phyloP scores from a whole-genome alignment of 805 yeast genomes.

The Torulaspora gathmanii region DNA sequence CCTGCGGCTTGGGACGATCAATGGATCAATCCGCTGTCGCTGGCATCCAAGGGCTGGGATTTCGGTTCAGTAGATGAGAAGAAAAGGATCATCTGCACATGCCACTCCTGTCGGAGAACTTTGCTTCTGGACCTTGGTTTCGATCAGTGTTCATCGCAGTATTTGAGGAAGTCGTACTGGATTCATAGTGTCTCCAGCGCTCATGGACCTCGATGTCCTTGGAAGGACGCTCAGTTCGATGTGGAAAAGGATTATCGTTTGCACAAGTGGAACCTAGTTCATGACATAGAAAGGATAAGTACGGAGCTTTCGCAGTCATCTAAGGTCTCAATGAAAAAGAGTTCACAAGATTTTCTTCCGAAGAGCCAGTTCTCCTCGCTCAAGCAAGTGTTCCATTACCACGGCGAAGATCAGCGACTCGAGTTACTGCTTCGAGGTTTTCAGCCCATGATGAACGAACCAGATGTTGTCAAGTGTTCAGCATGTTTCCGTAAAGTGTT shows the following conservation, averaged over 20 bases:
- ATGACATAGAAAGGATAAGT: constrained; percentile 15
- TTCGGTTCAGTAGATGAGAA: not conserved
- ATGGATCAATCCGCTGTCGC: constrained; percentile 18
- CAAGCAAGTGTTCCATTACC: constrained; percentile 2
- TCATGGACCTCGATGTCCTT: constrained; percentile 16
- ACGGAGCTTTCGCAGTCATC: not conserved
- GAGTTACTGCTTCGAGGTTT: constrained; percentile 17
- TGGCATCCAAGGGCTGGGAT: constrained; percentile 23
- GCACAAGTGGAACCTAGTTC: constrained; percentile 10
- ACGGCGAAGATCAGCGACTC: not conserved
- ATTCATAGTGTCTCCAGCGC: constrained; percentile 5
- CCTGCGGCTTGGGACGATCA: constrained; percentile 18
- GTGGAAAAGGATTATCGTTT: constrained; percentile 15
- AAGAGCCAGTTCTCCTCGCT: constrained; percentile 2
- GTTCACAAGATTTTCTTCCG: not conserved
- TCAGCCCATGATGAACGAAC: constrained; percentile 1
- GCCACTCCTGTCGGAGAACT: constrained; percentile 14
- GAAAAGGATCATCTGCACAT: constrained; percentile 7
- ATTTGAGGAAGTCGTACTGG: constrained; percentile 10
- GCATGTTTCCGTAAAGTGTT: constrained; percentile 19
- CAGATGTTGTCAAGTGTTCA: constrained; percentile 12
- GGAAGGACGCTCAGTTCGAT: constrained; percentile 13
- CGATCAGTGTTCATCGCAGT: not conserved
- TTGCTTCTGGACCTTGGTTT: constrained; percentile 11
- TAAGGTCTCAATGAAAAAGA: not conserved